Conservation (phyloP, 2,329 filamentous ascomycete genomes). For the Plectosphaerella cucumerina region DNA sequence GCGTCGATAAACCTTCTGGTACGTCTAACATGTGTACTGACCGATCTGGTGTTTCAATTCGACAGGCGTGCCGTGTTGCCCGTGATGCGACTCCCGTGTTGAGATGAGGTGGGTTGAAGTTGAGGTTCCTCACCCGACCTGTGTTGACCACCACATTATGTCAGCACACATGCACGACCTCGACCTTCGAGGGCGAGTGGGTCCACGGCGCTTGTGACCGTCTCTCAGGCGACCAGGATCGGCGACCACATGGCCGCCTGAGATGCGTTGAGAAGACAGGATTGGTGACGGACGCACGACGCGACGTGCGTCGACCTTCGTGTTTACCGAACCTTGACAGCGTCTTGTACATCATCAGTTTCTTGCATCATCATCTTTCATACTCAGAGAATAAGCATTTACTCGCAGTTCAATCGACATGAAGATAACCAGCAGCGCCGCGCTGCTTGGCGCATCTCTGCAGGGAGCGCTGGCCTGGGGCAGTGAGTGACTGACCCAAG, state of each 20-base stretch:
- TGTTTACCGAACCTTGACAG: not conserved
- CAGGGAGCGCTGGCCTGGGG: constrained; percentile 35
- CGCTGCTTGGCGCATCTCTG: constrained; percentile 23
- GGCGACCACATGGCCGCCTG: not conserved
- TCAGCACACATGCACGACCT: not conserved
- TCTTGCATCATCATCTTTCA: not conserved
- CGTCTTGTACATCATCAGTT: not conserved
- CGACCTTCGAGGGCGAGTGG: too few species aligned
- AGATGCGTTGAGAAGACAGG: not conserved
- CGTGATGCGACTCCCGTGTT: too few species aligned
- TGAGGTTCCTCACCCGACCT: too few species aligned
- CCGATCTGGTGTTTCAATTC: too few species aligned
- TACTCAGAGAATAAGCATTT: too few species aligned
- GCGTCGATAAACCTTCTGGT: too few species aligned
- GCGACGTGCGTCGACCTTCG: not conserved
- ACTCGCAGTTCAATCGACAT: constrained; percentile 16
- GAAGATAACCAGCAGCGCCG: constrained; percentile 21
- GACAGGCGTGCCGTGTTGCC: too few species aligned
- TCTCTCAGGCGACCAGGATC: not conserved
- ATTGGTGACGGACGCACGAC: not conserved
- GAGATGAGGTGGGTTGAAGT: too few species aligned
- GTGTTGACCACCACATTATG: too few species aligned
- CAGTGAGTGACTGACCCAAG: constrained; percentile 24
- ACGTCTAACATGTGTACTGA: too few species aligned
- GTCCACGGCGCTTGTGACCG: not conserved